These are phyloP conservation scores for Mycogone perniciosa DNA, from an alignment of 2,329 filamentous ascomycete genomes.

Conservation along the genomic window DNA sequence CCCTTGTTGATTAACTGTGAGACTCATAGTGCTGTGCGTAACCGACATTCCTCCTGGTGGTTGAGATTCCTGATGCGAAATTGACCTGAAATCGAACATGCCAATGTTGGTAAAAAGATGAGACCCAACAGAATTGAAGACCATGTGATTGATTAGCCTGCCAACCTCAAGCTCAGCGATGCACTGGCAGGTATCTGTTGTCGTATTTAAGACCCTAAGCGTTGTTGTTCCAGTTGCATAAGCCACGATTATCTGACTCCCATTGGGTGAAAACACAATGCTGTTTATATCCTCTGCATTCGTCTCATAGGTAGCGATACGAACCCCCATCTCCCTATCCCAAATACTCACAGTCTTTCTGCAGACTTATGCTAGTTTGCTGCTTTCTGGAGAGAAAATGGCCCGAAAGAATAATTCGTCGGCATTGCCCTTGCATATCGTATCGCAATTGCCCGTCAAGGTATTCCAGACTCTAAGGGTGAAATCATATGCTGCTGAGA, in stretches of 20 bases:
- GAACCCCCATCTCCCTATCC: background rate
- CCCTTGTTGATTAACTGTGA: background rate
- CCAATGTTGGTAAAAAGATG: constrained; percentile 7
- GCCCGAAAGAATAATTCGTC: no score
- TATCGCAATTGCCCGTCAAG: background rate
- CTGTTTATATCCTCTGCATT: background rate
- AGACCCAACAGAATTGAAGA: background rate
- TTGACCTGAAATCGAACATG: background rate
- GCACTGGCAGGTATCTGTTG: background rate
- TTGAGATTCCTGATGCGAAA: background rate
- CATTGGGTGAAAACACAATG: constrained; percentile 1
- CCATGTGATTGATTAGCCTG: background rate
- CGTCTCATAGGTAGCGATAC: background rate
- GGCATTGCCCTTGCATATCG: background rate
- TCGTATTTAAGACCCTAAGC: background rate
- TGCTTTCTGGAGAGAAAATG: no score
- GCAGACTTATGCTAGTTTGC: no score
- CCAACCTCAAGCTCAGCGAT: background rate
- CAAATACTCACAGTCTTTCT: background rate
- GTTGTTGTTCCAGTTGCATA: background rate
- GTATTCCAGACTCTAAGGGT: background rate
- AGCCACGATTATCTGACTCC: background rate
- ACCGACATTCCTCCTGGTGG: background rate
- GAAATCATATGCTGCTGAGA: background rate
- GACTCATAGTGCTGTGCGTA: background rate